Evolutionary conservation across 2,329 filamentous ascomycete genomes (phyloP), one percentile per base, ranked within the genome.

Genomic region (Aspergillus terreus): DNA sequence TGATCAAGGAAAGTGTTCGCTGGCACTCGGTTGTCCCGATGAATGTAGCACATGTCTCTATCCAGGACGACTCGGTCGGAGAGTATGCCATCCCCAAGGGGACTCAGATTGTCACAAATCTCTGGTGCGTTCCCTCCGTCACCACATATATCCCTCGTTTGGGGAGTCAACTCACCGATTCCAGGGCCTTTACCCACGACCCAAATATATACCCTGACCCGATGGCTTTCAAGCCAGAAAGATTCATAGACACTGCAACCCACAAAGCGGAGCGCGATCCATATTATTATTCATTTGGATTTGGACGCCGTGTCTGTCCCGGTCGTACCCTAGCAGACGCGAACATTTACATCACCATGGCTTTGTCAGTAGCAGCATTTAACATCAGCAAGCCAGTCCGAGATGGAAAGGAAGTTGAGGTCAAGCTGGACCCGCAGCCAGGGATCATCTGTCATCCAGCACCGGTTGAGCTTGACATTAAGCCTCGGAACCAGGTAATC

Each of bases 361-460:
- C 71, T 0, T 76, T 75, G 19, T 63, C 69, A 0, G 63, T 83
- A 0, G 71, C 80, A 0, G 74, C 73, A 0, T 82, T 82, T 44
- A 59, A 70, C 6, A 65, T 80, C 14, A 51, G 54, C 15, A 77
- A 76, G 52, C 52, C 58, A 14, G n/a, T 43, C 10, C 36, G 33
- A 25, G 38, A 38, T 44, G 49, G 49, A 11, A 47, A 44, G 44
- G 65, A 68, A 9, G 58, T 77, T 0, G 71, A 71, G 19, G 65
- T 70, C 0, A 58, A 62, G n/a, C 42, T 71, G 0, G 58, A 67
- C 19, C 74, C 74, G 42, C 56, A 63, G 50, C 42, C 71, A 5
- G 64, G 64, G 5, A 53, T 67, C 43, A 55, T 68, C 12, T 65
- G 60, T 44, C 62, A 75, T 51, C 72, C 73, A 0, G 56, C 62